Evolutionary conservation across 2,329 filamentous ascomycete genomes (phyloP).

Genomic region (Colletotrichum echinochloae): DNA sequence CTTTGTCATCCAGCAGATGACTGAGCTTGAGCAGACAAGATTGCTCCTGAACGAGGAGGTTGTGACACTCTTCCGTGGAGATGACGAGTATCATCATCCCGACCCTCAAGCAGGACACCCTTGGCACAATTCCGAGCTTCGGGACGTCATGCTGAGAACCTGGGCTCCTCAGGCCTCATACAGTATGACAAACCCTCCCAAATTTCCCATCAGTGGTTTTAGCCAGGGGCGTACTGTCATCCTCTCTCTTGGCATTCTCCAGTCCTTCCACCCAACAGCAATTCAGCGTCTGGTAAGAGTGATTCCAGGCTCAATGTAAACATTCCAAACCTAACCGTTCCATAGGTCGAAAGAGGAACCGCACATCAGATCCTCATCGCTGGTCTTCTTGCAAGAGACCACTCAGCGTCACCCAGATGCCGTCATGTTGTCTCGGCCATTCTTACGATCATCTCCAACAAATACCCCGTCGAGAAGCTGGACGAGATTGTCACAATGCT

Average conservation of each 20-base stretch:
- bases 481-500: constrained; percentile 37
- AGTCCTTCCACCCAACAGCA: constrained; percentile 50
- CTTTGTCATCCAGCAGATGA: constrained; percentile 53
- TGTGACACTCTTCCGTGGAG: constrained; percentile 52
- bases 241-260: constrained; percentile 55
- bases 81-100: constrained; percentile 22
- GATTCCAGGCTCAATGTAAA: neutral
- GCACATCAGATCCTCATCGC: constrained; percentile 48
- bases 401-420: constrained; percentile 43
- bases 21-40: constrained; percentile 51
- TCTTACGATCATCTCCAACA: constrained; percentile 59
- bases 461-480: constrained; percentile 54
- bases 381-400: constrained; percentile 36
- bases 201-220: constrained; percentile 39
- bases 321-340: constrained; percentile 9
- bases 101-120: constrained; percentile 17
- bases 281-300: constrained; percentile 52
- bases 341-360: constrained; percentile 53
- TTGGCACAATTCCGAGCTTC: constrained; percentile 30
- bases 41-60: constrained; percentile 50
- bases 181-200: constrained; percentile 35
- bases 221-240: constrained; percentile 40
- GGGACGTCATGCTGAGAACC: constrained; percentile 36
- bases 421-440: constrained; percentile 49
- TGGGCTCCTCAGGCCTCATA: constrained; percentile 25